Conservation (phyloP, 306 rosid genomes). For the Pterocarpus santalinus region DNA sequence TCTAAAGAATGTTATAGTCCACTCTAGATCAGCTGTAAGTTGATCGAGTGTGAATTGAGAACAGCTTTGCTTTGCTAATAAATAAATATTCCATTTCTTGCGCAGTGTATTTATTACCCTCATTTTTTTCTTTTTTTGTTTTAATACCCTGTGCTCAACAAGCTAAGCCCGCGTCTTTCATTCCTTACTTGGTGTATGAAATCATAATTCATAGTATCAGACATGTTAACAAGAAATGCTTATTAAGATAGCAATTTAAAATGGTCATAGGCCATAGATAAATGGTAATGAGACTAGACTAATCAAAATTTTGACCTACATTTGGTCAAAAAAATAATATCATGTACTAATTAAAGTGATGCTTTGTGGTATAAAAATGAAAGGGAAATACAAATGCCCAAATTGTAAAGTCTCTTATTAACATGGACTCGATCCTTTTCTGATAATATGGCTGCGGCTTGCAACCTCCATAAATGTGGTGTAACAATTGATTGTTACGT, state of each 20-base stretch:
- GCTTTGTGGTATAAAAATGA: background rate
- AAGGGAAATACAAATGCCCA: background rate
- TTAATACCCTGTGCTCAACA: background rate
- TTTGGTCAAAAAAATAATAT: background rate
- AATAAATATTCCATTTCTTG: slow-evolving; percentile 27
- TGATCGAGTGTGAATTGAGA: slow-evolving; percentile 33
- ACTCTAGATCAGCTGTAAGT: background rate
- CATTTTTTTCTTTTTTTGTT: background rate
- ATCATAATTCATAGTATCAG: background rate
- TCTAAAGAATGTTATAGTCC: slow-evolving; percentile 24
- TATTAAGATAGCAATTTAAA: background rate
- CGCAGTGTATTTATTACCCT: background rate
- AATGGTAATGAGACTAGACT: background rate
- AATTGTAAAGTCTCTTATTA: background rate
- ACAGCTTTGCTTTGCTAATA: slow-evolving; percentile 40
- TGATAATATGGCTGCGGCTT: background rate
- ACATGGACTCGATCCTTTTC: background rate
- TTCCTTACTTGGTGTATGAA: background rate
- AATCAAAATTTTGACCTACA: background rate
- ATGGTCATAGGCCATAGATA: background rate
- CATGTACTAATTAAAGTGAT: background rate
- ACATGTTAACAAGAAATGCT: background rate
- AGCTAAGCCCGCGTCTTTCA: background rate
- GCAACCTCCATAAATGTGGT: background rate
- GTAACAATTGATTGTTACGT: background rate